These are phyloP conservation scores for Boletus vinaceobasis DNA, from an alignment of 768 basidiomycete genomes.

Conservation along the genomic window DNA sequence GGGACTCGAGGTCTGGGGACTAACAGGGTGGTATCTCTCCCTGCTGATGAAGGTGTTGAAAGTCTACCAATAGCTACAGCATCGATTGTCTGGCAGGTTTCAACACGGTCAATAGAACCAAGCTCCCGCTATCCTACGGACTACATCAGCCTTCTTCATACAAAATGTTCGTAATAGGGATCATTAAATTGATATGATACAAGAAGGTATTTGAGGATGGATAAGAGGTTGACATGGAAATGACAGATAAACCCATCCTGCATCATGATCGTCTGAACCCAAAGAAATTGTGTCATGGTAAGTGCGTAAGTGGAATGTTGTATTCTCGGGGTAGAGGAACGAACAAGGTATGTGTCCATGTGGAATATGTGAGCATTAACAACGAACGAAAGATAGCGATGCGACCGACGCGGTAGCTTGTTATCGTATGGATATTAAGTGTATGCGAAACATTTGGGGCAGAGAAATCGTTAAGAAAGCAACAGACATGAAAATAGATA, in stretches of 20 bases:
- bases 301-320: slow-evolving; percentile 17
- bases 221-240: slow-evolving; percentile 16
- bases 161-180: not conserved
- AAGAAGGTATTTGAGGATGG: slow-evolving; percentile 15
- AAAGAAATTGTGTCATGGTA: slow-evolving; percentile 8
- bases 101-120: not conserved
- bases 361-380: slow-evolving; percentile 27
- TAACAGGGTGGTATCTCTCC: slow-evolving; percentile 81
- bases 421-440: slow-evolving; percentile 22
- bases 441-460: slow-evolving; percentile 17
- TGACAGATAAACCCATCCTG: slow-evolving; percentile 13
- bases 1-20: slow-evolving; percentile 72
- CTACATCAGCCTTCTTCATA: not conserved
- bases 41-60: slow-evolving; percentile 55
- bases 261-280: slow-evolving; percentile 12
- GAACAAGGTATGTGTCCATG: slow-evolving; percentile 12
- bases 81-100: not conserved
- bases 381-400: slow-evolving; percentile 26
- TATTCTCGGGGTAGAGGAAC: slow-evolving; percentile 8
- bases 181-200: slow-evolving; percentile 25
- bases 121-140: not conserved
- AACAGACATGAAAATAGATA: slow-evolving; percentile 22
- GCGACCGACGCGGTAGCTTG: slow-evolving; percentile 15
- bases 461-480: slow-evolving; percentile 16
- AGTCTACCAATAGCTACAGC: slow-evolving; percentile 38